Conservation (phyloP, 2,329 filamentous ascomycete species). For the Chrysoporthe puriensis region DNA sequence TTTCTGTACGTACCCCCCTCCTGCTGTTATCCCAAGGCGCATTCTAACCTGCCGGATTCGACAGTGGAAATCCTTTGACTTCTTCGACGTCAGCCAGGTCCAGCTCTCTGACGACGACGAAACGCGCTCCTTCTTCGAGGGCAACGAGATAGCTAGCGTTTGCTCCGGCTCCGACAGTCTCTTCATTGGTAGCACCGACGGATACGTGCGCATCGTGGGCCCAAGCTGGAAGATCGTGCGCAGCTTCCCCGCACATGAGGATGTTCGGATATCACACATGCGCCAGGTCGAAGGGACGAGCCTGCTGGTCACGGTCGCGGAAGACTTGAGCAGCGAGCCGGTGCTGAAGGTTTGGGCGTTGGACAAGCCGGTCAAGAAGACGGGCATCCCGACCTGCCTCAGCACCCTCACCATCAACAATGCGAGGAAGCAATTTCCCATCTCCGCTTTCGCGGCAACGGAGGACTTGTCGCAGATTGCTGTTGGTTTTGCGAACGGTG, state of each 20-base stretch:
- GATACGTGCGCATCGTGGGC: slow-evolving; percentile 84
- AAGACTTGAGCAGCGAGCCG: slow-evolving; percentile 86
- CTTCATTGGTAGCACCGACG: slow-evolving; percentile 85
- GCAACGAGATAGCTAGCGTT: slow-evolving; percentile 80
- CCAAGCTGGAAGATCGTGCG: slow-evolving; percentile 84
- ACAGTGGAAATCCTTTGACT: slow-evolving; percentile 99
- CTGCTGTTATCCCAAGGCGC: not conserved
- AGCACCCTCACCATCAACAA: slow-evolving; percentile 87
- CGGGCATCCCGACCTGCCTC: slow-evolving; percentile 82
- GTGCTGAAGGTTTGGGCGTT: slow-evolving; percentile 97
- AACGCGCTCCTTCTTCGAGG: slow-evolving; percentile 76
- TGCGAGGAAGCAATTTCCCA: slow-evolving; percentile 89
- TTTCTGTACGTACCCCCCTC: slow-evolving; percentile 4
- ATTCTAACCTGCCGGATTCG: not conserved
- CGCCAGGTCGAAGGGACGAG: slow-evolving; percentile 88
- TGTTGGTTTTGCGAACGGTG: slow-evolving; percentile 93
- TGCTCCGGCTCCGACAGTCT: slow-evolving; percentile 87
- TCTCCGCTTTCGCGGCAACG: slow-evolving; percentile 86
- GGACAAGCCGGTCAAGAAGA: slow-evolving; percentile 93
- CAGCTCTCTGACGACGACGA: slow-evolving; percentile 75
- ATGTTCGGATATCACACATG: slow-evolving; percentile 83
- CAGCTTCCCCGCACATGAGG: slow-evolving; percentile 85
- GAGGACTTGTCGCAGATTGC: slow-evolving; percentile 91
- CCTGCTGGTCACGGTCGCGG: slow-evolving; percentile 81
- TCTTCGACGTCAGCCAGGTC: slow-evolving; percentile 93